Conservation (phyloP, 2,329 filamentous ascomycete genomes). For the Alternaria brassicae region DNA sequence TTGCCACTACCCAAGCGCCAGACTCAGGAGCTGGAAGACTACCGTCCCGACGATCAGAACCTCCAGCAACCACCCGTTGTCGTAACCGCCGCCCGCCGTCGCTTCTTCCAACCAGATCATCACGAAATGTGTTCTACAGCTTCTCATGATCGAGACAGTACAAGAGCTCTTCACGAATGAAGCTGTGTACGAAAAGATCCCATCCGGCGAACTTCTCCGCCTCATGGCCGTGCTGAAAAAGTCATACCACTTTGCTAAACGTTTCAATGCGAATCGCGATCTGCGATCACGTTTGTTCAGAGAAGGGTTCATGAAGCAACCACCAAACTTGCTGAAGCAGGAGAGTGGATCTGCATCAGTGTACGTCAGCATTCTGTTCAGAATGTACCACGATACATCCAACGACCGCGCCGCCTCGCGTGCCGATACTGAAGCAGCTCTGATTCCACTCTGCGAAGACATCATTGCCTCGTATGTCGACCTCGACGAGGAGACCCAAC, state of each 20-base stretch:
- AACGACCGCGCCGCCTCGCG: conserved; percentile 82
- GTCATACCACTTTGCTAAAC: conserved; percentile 93
- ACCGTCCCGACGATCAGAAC: conserved; percentile 70
- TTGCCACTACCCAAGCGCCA: conserved; percentile 47
- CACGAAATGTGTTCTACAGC: conserved; percentile 93
- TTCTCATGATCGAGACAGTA: conserved; percentile 99
- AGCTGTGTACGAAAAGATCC: conserved; percentile 90
- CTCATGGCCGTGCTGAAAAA: conserved; percentile 96
- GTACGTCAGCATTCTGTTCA: conserved; percentile 92
- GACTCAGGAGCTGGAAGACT: conserved; percentile 75
- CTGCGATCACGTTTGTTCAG: conserved; percentile 92
- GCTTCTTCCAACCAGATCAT: conserved; percentile 99
- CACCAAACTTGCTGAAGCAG: conserved; percentile 96
- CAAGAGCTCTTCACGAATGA: conserved; percentile 99
- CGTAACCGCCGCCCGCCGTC: conserved; percentile 88
- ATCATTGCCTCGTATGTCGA: conserved; percentile 85
- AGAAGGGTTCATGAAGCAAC: conserved; percentile 99
- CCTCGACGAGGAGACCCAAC: conserved; percentile 94
- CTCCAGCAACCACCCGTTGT: conserved; percentile 88
- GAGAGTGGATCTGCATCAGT: conserved; percentile 92
- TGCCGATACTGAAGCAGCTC: conserved; percentile 83
- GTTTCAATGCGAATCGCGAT: conserved; percentile 98
- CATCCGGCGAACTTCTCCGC: conserved; percentile 84
- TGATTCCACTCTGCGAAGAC: conserved; percentile 94
- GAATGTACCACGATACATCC: conserved; percentile 93